Evolutionary conservation across 2,329 filamentous ascomycete genomes (phyloP).

Genomic region (Coniochaeta sp.): DNA sequence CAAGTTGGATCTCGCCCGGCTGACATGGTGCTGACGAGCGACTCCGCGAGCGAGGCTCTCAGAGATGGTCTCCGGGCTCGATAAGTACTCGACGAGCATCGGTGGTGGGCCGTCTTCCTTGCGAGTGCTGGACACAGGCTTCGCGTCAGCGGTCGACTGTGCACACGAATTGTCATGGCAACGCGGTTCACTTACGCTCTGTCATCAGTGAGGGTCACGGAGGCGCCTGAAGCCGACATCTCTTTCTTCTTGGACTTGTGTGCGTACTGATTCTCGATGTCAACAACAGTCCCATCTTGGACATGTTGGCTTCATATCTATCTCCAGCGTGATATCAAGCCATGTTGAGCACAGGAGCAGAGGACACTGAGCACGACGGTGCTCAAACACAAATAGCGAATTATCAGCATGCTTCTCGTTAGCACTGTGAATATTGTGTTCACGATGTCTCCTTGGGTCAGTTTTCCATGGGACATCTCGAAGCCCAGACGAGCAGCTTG

Average conservation of each 20-base stretch:
- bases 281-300: too few relatives aligned
- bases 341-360: too few relatives aligned
- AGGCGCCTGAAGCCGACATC: not conserved
- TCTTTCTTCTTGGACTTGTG: too few relatives aligned
- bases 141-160: not conserved
- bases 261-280: too few relatives aligned
- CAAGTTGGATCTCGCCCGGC: not conserved
- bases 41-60: not conserved
- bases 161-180: not conserved
- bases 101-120: not conserved
- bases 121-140: not conserved
- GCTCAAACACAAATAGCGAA: too few relatives aligned
- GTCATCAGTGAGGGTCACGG: not conserved
- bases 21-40: not conserved
- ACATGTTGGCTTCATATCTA: too few relatives aligned
- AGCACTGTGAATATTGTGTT: too few relatives aligned
- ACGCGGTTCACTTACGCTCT: not conserved
- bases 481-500: not conserved
- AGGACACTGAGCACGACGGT: too few relatives aligned
- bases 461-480: too few relatives aligned
- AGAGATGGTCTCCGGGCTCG: not conserved
- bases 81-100: not conserved
- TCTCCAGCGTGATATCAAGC: too few relatives aligned
- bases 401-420: too few relatives aligned
- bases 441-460: too few relatives aligned